These are phyloP conservation scores for Niebla homalea DNA, from an alignment of 495 filamentous ascomycete species.

Conservation along the genomic window DNA sequence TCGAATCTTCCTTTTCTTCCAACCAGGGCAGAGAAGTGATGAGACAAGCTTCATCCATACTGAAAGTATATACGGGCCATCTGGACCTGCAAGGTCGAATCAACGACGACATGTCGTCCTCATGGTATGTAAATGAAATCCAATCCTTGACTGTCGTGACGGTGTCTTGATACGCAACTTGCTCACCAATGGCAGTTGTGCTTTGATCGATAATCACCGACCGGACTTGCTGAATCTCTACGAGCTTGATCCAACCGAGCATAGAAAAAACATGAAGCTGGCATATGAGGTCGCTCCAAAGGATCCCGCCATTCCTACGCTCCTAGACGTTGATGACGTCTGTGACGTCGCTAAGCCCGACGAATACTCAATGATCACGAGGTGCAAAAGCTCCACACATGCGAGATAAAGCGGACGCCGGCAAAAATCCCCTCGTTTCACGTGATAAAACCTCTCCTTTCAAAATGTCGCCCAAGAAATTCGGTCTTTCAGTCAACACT, in stretches of 20 bases:
- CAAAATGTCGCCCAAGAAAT: neutral
- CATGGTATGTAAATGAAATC: too few relatives aligned
- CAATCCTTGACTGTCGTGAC: too few relatives aligned
- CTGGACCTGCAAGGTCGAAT: too few relatives aligned
- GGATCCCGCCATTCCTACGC: constrained; percentile 91
- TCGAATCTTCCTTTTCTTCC: too few relatives aligned
- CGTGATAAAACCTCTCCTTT: too few relatives aligned
- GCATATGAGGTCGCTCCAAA: constrained; percentile 91
- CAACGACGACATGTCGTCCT: too few relatives aligned
- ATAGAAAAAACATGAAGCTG: constrained; percentile 92
- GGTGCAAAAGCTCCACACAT: too few relatives aligned
- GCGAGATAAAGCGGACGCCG: too few relatives aligned
- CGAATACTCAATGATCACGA: constrained; percentile 92
- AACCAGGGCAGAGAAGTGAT: too few relatives aligned
- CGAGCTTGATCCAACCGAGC: constrained; percentile 81
- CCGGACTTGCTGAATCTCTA: constrained; percentile 97
- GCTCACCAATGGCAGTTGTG: constrained; percentile 42
- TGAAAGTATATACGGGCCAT: too few relatives aligned
- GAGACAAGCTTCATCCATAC: too few relatives aligned
- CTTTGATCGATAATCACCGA: constrained; percentile 89
- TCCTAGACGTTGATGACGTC: constrained; percentile 95
- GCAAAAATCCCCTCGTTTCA: too few relatives aligned
- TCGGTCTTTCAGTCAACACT: neutral
- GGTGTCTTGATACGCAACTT: neutral
- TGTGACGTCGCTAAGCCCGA: constrained; percentile 93